Conservation (phyloP, 768 basidiomycete species). For the Cubamyces lactineus region DNA sequence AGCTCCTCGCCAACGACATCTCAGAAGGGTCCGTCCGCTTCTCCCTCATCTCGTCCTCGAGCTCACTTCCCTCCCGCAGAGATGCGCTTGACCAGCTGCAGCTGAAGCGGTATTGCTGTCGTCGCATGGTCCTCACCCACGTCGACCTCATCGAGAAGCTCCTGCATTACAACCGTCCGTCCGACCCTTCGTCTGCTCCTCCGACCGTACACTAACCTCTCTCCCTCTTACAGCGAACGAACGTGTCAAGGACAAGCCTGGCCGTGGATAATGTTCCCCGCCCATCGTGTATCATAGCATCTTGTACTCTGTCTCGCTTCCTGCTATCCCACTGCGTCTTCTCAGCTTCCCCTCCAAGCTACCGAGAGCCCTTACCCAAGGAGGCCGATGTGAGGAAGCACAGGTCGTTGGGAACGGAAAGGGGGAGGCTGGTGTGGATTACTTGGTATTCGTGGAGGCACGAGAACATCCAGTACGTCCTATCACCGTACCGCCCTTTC, state of each 20-base stretch:
- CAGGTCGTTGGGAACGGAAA: too few relatives aligned
- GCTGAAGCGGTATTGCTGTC: constrained; percentile 93
- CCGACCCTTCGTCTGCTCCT: neutral
- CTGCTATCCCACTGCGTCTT: neutral
- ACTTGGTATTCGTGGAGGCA: too few relatives aligned
- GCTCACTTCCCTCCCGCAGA: too few relatives aligned
- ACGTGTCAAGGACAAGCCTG: constrained; percentile 9
- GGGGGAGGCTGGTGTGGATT: too few relatives aligned
- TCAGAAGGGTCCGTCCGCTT: constrained; percentile 79
- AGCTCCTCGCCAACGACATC: constrained; percentile 76
- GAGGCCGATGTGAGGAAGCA: too few relatives aligned
- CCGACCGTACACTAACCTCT: neutral
- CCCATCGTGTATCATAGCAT: neutral
- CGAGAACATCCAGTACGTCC: too few relatives aligned
- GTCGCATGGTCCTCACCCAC: constrained; percentile 96
- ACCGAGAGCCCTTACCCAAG: too few relatives aligned
- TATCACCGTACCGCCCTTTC: too few relatives aligned
- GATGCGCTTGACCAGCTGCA: constrained; percentile 90
- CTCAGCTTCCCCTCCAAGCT: too few relatives aligned
- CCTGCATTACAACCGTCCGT: constrained; percentile 92
- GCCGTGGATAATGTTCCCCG: neutral
- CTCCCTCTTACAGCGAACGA: constrained; percentile 15
- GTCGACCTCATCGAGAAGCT: constrained; percentile 98
- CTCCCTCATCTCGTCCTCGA: constrained; percentile 2
- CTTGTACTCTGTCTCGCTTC: neutral